Evolutionary conservation across 2,329 filamentous ascomycete genomes (phyloP).

Genomic region (Fusarium newnesense): DNA sequence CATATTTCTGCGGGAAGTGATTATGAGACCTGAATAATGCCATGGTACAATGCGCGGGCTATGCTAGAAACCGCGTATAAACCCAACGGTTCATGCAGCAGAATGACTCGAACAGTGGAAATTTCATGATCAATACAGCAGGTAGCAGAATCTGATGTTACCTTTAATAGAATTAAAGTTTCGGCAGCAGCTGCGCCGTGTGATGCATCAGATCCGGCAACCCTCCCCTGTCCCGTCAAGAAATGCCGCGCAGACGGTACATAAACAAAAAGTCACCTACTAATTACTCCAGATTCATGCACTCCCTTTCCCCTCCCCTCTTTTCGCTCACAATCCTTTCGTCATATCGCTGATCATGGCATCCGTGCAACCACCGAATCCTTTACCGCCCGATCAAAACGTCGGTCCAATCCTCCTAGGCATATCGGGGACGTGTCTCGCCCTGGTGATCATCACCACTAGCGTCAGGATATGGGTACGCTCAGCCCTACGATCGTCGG

Average conservation of each 20-base stretch:
- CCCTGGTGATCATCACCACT: conserved; percentile 48
- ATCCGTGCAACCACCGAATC: conserved; percentile 28
- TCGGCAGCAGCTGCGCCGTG: background rate
- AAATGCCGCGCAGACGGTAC: background rate
- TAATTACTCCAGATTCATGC: background rate
- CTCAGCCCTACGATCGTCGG: conserved; percentile 41
- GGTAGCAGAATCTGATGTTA: background rate
- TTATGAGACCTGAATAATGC: background rate
- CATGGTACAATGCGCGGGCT: background rate
- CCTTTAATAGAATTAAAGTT: background rate
- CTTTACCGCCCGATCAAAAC: conserved; percentile 51
- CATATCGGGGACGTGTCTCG: conserved; percentile 47
- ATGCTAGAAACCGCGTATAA: background rate
- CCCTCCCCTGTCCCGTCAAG: background rate
- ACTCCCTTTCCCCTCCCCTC: background rate
- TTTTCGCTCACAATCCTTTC: background rate
- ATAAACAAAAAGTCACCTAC: background rate
- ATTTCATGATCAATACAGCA: background rate
- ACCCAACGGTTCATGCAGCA: background rate
- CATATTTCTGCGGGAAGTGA: background rate
- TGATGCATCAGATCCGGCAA: background rate
- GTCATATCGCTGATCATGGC: conserved; percentile 16
- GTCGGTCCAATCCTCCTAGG: conserved; percentile 47
- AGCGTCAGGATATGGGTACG: conserved; percentile 48
- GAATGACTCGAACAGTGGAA: background rate